Base-by-base conservation (phyloP, 2,329 filamentous ascomycete species). In the Chaetomium strumarium region DNA sequence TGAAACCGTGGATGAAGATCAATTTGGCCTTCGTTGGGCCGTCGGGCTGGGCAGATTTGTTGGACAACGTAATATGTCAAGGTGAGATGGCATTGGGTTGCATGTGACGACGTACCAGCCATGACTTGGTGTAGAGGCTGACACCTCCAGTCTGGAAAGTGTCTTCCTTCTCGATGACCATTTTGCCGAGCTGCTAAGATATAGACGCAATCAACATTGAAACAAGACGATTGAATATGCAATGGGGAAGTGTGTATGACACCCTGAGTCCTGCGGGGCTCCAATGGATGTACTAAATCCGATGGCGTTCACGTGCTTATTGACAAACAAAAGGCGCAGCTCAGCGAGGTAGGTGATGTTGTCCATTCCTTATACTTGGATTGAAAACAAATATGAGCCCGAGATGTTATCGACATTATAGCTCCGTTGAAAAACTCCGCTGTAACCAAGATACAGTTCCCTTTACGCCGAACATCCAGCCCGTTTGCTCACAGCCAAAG, bases 1-100 rank as follows among this genome's bases (percentile, higher is more conserved):
- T 90, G 76, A 91, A 96, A 63, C 91, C 91, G 71, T 96, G 91
- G 58, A 96, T 73, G 69, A 95, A 87, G 62, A 93, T 76, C 46
- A 95, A 68, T 60, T 87, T 86, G 34, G 90, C 90, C 63, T 78
- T 80, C 51, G 78, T 69, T 12, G 76, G 69, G 13, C 73, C 76
- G 30, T 76, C 67, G 30, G 81, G 81, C 83, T 83, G 59, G 52
- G 16, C 24, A 24, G 8, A 11, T 17, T 6, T 6, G 30, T 16
- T 36, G 20, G 19, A n/a, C n/a, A 31, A 14, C 13, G 24, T 34
- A n/a, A 41, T 3, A n/a, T 13, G 14, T n/a, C 12, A 37, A 37
- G 34, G 6, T n/a, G 34, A 37, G 14, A 3, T 24, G 4, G 24
- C 24, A 14, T n/a, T n/a, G n/a, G n/a, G n/a, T n/a, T n/a, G 14